A percentile compares a stretch with the other conserved stretches of the same genome.
Evolutionary conservation across 768 basidiomycete species (phyloP).

Genomic region (Hericium erinaceus): DNA sequence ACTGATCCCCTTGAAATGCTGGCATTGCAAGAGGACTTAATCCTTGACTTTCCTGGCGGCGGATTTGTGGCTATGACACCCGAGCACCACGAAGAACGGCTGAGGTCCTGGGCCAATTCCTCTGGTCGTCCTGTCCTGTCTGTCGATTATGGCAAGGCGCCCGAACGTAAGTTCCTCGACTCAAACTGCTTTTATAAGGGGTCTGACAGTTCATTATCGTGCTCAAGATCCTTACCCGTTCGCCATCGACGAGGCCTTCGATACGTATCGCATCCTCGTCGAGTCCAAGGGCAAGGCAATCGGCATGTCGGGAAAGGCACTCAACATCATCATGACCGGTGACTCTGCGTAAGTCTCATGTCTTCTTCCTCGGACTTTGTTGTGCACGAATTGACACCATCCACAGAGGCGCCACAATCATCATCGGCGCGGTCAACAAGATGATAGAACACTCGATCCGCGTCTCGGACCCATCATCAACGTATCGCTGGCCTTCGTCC

Average conservation of each 20-base stretch:
- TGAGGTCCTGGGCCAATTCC: constrained; percentile 74
- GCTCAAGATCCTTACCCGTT: constrained; percentile 88
- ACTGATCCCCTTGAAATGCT: constrained; percentile 35
- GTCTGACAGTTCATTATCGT: background rate
- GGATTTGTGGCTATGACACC: constrained; percentile 96
- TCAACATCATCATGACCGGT: constrained; percentile 76
- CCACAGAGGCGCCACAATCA: constrained; percentile 78
- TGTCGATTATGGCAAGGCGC: constrained; percentile 93
- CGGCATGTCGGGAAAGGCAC: constrained; percentile 78
- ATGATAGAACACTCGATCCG: constrained; percentile 57
- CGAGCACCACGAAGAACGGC: constrained; percentile 91
- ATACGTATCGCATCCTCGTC: constrained; percentile 73
- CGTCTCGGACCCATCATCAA: constrained; percentile 9
- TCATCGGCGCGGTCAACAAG: constrained; percentile 76
- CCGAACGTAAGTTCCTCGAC: constrained; percentile 61
- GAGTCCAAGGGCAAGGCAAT: constrained; percentile 73
- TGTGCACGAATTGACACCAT: background rate
- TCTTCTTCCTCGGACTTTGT: background rate
- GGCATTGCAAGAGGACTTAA: constrained; percentile 43
- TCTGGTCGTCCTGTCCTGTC: constrained; percentile 76
- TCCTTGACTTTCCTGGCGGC: constrained; percentile 91
- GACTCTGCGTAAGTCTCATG: constrained; percentile 85
- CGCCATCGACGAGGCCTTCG: constrained; percentile 91
- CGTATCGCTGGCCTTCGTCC: constrained; percentile 5
- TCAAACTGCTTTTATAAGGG: background rate